phyloP scores from a whole-genome alignment of 129 eudicot species.

The Silybum marianum region DNA sequence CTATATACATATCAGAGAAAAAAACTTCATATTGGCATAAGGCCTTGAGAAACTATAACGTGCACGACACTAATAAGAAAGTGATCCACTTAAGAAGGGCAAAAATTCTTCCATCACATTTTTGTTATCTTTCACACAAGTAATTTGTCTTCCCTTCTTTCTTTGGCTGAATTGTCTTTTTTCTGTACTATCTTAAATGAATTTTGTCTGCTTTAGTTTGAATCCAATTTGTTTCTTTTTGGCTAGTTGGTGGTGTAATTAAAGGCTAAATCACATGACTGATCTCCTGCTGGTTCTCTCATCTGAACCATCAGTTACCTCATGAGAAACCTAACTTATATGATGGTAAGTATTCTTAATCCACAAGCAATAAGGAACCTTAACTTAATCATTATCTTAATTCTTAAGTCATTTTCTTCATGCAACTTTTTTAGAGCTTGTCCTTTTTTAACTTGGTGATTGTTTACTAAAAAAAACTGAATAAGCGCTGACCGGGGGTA shows the following conservation, averaged over 20 bases:
- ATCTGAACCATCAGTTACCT: too few relatives aligned
- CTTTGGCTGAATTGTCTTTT: constrained; percentile 4
- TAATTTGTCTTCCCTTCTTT: constrained; percentile 15
- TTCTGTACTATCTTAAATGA: not conserved
- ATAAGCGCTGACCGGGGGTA: too few relatives aligned
- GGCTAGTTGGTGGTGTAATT: not conserved
- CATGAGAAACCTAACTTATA: not conserved
- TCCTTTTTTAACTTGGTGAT: not conserved
- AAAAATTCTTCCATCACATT: not conserved
- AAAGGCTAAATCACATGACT: not conserved
- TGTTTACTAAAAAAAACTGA: too few relatives aligned
- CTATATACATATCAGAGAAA: not conserved
- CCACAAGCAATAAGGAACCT: not conserved
- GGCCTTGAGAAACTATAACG: not conserved
- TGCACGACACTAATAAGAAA: constrained; percentile 17
- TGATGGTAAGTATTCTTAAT: not conserved
- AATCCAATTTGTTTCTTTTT: not conserved
- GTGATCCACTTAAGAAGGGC: constrained; percentile 21
- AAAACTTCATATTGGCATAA: constrained; percentile 6
- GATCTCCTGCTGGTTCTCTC: too few relatives aligned
- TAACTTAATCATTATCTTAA: not conserved
- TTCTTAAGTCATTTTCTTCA: not conserved
- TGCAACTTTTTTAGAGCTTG: not conserved
- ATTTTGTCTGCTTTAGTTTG: not conserved
- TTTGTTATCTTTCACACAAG: not conserved